Evolutionary conservation across 768 basidiomycete genomes (phyloP).

Genomic region (Termitomyces sp.): DNA sequence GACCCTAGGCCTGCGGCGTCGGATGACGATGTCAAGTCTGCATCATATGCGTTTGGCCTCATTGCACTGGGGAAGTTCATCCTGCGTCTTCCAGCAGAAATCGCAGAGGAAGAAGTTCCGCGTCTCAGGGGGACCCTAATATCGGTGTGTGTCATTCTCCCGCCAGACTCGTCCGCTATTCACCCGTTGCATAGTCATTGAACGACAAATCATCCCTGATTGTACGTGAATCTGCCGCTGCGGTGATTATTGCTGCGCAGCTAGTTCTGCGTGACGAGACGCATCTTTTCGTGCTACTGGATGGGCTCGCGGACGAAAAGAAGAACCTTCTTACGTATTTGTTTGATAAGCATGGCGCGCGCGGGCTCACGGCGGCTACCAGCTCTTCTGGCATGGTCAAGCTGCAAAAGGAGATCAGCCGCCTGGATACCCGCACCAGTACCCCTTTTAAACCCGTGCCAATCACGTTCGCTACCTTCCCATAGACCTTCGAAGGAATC

Average conservation of each 20-base stretch:
- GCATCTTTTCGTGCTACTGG: slow-evolving; percentile 74
- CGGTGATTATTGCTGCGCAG: slow-evolving; percentile 78
- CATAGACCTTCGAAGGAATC: background rate
- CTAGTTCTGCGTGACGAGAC: slow-evolving; percentile 78
- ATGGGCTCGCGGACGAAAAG: slow-evolving; percentile 83
- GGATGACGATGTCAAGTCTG: slow-evolving; percentile 49
- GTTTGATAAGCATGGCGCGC: slow-evolving; percentile 81
- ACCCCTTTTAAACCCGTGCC: slow-evolving; percentile 46
- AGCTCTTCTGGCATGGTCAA: slow-evolving; percentile 54
- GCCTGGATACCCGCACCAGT: slow-evolving; percentile 74
- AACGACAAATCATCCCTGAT: slow-evolving; percentile 70
- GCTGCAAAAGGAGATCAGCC: slow-evolving; percentile 74
- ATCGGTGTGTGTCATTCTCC: slow-evolving; percentile 38
- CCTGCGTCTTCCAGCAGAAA: slow-evolving; percentile 71
- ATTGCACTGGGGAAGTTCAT: slow-evolving; percentile 82
- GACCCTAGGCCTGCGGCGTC: slow-evolving; percentile 37
- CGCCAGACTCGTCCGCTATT: no score
- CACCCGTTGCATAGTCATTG: slow-evolving; percentile 42
- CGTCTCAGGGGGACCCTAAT: slow-evolving; percentile 68
- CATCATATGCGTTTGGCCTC: slow-evolving; percentile 76
- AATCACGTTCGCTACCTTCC: background rate
- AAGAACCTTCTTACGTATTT: slow-evolving; percentile 86
- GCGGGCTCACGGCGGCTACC: slow-evolving; percentile 36
- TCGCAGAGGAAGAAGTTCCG: slow-evolving; percentile 84
- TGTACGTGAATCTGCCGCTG: slow-evolving; percentile 79